Conservation (phyloP, 2,329 filamentous ascomycete species). For the Fusarium nurragi region DNA sequence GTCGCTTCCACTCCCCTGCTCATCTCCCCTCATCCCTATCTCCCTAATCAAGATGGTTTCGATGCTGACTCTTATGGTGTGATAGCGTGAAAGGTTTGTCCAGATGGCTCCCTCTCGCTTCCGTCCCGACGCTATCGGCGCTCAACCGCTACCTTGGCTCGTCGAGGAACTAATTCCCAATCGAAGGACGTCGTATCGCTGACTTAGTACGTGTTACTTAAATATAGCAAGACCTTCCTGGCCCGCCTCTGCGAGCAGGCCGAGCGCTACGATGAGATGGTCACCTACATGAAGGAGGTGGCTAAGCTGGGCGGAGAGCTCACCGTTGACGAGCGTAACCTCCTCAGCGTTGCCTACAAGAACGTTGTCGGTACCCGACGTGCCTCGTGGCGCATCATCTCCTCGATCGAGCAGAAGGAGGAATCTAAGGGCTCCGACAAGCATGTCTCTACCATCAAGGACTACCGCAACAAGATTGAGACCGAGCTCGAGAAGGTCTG, state of each 20-base stretch:
- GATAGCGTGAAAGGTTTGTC: conserved; percentile 75
- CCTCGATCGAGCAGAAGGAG: conserved; percentile 99
- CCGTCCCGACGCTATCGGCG: conserved; percentile 21
- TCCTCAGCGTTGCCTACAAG: conserved; percentile 99
- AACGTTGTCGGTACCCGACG: conserved; percentile 98
- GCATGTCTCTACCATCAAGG: conserved; percentile 92
- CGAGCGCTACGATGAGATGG: conserved; percentile 99
- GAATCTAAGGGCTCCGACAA: conserved; percentile 98
- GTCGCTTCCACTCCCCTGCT: background rate
- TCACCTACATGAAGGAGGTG: conserved; percentile 99
- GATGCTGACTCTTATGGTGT: conserved; percentile 51
- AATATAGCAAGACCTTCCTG: conserved; percentile 95
- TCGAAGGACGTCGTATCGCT: conserved; percentile 39
- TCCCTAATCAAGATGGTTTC: conserved; percentile 24
- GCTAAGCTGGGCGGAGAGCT: conserved; percentile 86
- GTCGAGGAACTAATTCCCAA: conserved; percentile 31
- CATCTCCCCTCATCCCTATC: conserved; percentile 19
- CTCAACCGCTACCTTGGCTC: conserved; percentile 27
- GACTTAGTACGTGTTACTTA: conserved; percentile 41
- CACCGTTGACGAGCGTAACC: conserved; percentile 96
- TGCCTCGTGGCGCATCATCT: conserved; percentile 99
- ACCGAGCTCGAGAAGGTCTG: conserved; percentile 96
- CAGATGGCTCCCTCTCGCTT: conserved; percentile 28
- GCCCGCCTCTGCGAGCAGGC: conserved; percentile 99
- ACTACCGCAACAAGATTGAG: conserved; percentile 99